Evolutionary conservation across 2,329 filamentous ascomycete species (phyloP), one percentile per base, ranked within the genome.

Genomic region (Colletotrichum gloeosporioides): DNA sequence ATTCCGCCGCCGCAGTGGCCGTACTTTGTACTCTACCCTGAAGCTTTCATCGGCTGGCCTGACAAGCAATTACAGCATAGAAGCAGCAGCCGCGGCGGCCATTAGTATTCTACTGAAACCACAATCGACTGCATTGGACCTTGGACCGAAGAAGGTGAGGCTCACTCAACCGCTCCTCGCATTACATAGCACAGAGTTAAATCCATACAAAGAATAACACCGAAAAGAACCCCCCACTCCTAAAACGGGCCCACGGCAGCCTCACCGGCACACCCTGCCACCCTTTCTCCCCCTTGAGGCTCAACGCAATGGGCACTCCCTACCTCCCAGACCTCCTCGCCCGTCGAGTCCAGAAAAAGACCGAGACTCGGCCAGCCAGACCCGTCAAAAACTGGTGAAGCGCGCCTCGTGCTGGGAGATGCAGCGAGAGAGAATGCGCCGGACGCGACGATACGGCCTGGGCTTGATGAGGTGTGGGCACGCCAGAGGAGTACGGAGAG

Each of bases 361-460:
- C 74, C 74, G 74, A 76, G 65, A 69, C 74, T 74, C 74, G 74
- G 74, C 64, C 64, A 65, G 27, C 31, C 67, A 31, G 71, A 69
- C 74, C 74, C 69, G 36, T 75, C 39, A 22, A 44, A 64, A 68
- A 34, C 44, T 53, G 44, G 44, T 53, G 44, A 53, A 53, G 44
- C 44, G 44, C n/a, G 44, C n/a, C 44, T 25, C n/a, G 44, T 25
- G 44, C 44, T 53, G 44, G 44, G 44, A 53, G n/a, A 53, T 53
- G 44, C 39, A 34, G 69, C 61, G 68, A 70, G 57, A 62, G 57
- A 59, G 32, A 63, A 70, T 32, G 68, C 25, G 36, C 57, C 53
- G 66, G 66, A 62, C 31, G 49, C 31, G 53, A 39, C 31, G 29
- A 22, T 27, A 15, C n/a, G 34, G 66, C 31, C 68, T 61, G 59